phyloP scores from a whole-genome alignment of 805 yeast genomes.

The Barnettozyma vustinii region DNA sequence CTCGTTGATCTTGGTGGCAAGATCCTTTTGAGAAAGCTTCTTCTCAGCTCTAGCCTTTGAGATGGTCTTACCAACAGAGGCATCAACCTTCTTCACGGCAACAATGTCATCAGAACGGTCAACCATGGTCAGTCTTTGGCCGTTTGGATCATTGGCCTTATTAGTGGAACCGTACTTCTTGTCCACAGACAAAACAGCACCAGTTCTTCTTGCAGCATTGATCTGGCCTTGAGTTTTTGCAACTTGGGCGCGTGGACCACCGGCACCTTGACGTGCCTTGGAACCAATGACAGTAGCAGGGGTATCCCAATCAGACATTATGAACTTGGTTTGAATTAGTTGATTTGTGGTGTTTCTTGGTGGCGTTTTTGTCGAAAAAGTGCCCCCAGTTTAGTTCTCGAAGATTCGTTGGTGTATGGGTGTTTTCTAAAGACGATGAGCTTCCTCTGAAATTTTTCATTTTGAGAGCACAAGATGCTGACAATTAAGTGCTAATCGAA shows the following conservation, averaged over 20 bases:
- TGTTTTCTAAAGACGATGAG: constrained; percentile 3
- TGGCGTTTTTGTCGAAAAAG: not conserved
- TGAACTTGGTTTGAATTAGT: constrained; percentile 5
- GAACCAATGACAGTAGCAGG: constrained; percentile 79
- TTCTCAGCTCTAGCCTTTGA: constrained; percentile 82
- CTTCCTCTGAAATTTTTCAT: constrained; percentile 1
- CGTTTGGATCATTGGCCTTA: constrained; percentile 69
- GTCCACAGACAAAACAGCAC: constrained; percentile 84
- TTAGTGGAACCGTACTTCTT: constrained; percentile 79
- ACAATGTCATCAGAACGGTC: constrained; percentile 93
- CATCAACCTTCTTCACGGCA: constrained; percentile 83
- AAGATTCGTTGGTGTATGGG: constrained; percentile 1
- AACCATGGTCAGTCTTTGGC: constrained; percentile 89
- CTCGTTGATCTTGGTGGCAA: constrained; percentile 93
- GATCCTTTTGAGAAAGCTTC: constrained; percentile 88
- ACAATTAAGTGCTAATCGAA: not conserved
- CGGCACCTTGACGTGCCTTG: constrained; percentile 81
- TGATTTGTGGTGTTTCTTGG: not conserved
- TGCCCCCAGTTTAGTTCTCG: not conserved
- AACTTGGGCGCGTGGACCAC: constrained; percentile 82
- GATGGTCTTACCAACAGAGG: constrained; percentile 82
- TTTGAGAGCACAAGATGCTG: not conserved
- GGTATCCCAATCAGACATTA: constrained; percentile 81
- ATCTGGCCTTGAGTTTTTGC: constrained; percentile 73
- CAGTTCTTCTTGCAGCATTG: constrained; percentile 92